Percentiles rank a stretch among this genome's conserved stretches.
Conservation (phyloP, 805 yeast species). For the Saccharomyces paradoxus region DNA sequence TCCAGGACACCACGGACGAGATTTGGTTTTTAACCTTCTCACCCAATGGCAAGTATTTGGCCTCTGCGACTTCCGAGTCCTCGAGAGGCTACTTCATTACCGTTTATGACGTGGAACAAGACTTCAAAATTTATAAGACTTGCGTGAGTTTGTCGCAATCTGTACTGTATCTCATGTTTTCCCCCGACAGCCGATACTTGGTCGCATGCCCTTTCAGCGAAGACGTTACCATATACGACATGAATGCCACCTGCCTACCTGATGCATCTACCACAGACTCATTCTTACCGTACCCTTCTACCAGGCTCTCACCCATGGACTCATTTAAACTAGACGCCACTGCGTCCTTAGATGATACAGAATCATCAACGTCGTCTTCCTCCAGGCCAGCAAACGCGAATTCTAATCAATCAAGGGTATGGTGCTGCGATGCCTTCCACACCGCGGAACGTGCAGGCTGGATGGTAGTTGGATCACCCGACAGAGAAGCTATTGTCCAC, state of each 20-base stretch:
- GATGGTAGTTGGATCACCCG: slow-evolving; percentile 72
- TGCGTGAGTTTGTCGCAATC: slow-evolving; percentile 43
- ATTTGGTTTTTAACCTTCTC: slow-evolving; percentile 81
- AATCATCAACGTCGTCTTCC: not conserved
- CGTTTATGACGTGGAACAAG: slow-evolving; percentile 54
- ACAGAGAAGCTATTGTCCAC: slow-evolving; percentile 49
- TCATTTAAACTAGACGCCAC: not conserved
- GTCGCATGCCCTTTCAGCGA: slow-evolving; percentile 70
- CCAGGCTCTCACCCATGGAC: not conserved
- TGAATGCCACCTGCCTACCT: slow-evolving; percentile 30
- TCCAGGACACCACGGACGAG: slow-evolving; percentile 52
- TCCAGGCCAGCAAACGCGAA: not conserved
- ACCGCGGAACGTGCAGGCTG: slow-evolving; percentile 32
- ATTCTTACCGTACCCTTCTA: not conserved
- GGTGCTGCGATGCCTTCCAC: slow-evolving; percentile 68
- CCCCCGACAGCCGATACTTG: slow-evolving; percentile 57
- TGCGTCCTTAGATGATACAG: not conserved
- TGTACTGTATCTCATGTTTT: slow-evolving; percentile 65
- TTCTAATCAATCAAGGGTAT: slow-evolving; percentile 28
- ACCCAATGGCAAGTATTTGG: slow-evolving; percentile 65
- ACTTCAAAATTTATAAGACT: slow-evolving; percentile 33
- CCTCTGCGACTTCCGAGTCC: slow-evolving; percentile 60
- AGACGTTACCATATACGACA: slow-evolving; percentile 61
- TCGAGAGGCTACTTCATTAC: slow-evolving; percentile 42
- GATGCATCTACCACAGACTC: not conserved